Base-by-base conservation (phyloP, 208 protist species). In the Crithidia fasciculata region DNA sequence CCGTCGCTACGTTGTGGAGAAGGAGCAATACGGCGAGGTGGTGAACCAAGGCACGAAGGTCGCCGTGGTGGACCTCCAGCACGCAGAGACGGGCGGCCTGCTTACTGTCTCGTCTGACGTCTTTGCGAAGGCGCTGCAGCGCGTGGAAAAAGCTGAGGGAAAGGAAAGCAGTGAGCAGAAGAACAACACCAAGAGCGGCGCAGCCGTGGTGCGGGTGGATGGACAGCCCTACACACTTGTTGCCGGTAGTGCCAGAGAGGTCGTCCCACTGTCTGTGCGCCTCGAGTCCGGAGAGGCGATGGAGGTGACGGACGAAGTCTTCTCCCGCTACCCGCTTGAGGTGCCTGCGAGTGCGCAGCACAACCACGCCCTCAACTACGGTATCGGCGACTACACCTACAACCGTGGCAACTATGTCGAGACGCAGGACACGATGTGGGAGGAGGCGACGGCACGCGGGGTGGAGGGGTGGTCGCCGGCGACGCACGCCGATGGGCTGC, bases 331-430 rank as follows among this genome's bases (percentile, higher is more conserved):
- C 81, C 87, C 91, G 39, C 69, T 91, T 18, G 88, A 96, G 81
- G 74, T 84, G 41, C 61, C 65, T 16, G 82, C 90, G 16, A 83
- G 83, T 44, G 68, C 71, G 18, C 69, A 62, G 67, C 55, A 83
- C 61, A 95, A 93, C 74, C 88, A 94, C 69, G 74, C 77, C 12
- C 68, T 96, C n/a, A 88, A 96, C 85, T 94, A 89, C 70, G 92
- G 92, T 61, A 81, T 95, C 69, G 74, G 54, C 44, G 79, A 88
- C 53, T 96, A 96, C 83, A 47, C 65, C 9, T 95, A 95, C 83
- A 97, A 97, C 76, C 85, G 90, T 18, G 88, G 86, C 57, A 97
- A 95, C 74, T 97, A 97, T 69, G 67, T 94, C 9, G 93, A 97
- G 76, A 96, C 93, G 36, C 93, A 97, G 72, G 93, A 97, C 62